A percentile compares a stretch with the other conserved stretches of the same genome.
These are phyloP conservation scores for Exutisphaerella laricina DNA, from an alignment of 2,329 filamentous ascomycete genomes.

Conservation along the genomic window DNA sequence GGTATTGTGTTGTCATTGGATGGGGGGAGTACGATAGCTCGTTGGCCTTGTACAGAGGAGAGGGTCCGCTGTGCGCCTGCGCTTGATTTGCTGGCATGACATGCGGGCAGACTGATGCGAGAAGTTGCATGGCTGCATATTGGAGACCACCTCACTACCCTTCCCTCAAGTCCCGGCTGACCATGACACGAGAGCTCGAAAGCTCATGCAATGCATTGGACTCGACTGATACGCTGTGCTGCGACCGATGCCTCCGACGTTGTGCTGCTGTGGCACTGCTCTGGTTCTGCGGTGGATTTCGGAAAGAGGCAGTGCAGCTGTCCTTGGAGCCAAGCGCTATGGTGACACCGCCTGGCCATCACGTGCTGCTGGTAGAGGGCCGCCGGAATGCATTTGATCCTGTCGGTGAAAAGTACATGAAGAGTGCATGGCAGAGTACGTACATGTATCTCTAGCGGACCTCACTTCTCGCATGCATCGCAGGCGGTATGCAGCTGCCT, in stretches of 20 bases:
- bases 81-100: neutral
- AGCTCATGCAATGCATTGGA: neutral
- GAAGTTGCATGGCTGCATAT: neutral
- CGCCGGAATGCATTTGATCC: neutral
- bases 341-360: neutral
- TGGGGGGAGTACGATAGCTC: neutral
- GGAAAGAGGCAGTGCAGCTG: neutral
- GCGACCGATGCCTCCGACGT: neutral
- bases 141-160: constrained; percentile 1
- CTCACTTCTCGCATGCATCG: no score
- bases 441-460: no score
- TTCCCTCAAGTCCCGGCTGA: constrained; percentile 1
- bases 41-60: neutral
- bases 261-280: neutral
- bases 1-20: constrained; percentile 2
- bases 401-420: no score
- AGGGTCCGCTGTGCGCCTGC: neutral
- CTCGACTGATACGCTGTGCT: neutral
- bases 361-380: neutral
- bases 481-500: no score
- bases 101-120: neutral
- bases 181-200: neutral
- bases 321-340: neutral
- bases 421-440: no score
- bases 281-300: neutral